Base-by-base conservation (phyloP, 1,284 basidiomycete genomes). In the Ustanciosporium gigantosporum region DNA sequence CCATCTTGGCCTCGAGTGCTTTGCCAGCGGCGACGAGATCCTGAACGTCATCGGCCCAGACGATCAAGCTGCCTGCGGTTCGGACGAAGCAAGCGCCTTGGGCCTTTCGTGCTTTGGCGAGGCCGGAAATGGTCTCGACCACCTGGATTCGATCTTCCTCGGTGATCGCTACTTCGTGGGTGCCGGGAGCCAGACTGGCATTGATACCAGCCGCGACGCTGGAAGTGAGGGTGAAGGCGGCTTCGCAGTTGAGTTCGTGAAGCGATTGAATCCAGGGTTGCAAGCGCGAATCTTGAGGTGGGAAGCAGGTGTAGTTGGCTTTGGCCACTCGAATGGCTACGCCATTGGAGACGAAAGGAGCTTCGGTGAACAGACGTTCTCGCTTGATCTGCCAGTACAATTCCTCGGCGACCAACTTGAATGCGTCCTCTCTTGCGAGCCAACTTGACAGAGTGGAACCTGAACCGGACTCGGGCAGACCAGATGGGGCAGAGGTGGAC, bases 21-120 rank as follows among this genome's bases (percentile, higher is more conserved):
- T 76, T 71, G 1, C 75, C 76, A 6, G 36, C 50, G 5, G 51
- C 60, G 36, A 57, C 38, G 21, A 55, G 40, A 17, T 48, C 32
- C 32, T 65, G 86, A 42, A 89, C 82, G 65, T 85, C 81, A 74
- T 90, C 88, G 6, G 86, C 83, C 89, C 88, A 91, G 29, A 87
- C 82, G 36, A 88, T 81, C 31, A 90, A 79, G 14, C 88, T 85
- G 22, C 84, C 83, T 66, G 90, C 88, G 70, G 86, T 84, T 29
- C 88, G 84, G 50, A 90, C 83, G 78, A 91, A 90, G 16, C 88
- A 88, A 16, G 85, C 88, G 56, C 87, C 87, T 70, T 90, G 88
- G 61, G 89, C 87, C 78, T 88, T 89, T 72, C 89, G 84, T 1
- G 88, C 88, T 17, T 82, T 81, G 4, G 85, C 84, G 4, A 90